Base-by-base conservation (phyloP, 306 rosid species). In the Rosa multiflora region DNA sequence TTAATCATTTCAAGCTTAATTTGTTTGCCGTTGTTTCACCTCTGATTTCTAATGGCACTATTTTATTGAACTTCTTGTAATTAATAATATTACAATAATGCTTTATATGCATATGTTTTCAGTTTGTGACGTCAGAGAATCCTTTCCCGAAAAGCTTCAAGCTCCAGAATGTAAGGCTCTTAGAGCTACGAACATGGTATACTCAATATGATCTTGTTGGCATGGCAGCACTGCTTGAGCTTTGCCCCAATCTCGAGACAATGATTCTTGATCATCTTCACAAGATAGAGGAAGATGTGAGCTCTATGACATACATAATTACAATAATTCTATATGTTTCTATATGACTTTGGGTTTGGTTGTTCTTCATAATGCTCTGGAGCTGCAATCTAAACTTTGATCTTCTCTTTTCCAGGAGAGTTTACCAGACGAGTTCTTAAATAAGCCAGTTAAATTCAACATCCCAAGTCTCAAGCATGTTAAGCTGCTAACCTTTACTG, bases 221-320 rank as follows among this genome's bases (percentile, higher is more conserved):
- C 69, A 74, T 74, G 78, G 78, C 69, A 23, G 68, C 53, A 14
- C 52, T 74, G 68, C 78, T 74, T 56, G 26, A 13, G 3, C 40
- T 40, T 58, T 74, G 53, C 0, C 78, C 69, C 68, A 58, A 58
- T 74, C 69, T 74, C 5, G 40, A 74, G 78, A 74, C 69, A 56
- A 39, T 58, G 78, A 42, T 40, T 21, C 68, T 74, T 14, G 15
- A 74, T 40, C 37, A 13, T 55, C 40, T 44, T 42, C 17, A 11
- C 69, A 58, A 74, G 68, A 13, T 42, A 8, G 55, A 9, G 23
- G 78, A 56, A 42, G 53, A 74, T 8, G 78, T 40, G 69, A 74
- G 78, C 59, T 40, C 37, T 58, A 29, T 73, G 39, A 52, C 75
- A 26, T 37, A 73, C 46, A 0, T 37, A 10, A 32, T 3, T 29